Conservation (phyloP, 495 filamentous ascomycete genomes). For the Penicillium coprophilum region DNA sequence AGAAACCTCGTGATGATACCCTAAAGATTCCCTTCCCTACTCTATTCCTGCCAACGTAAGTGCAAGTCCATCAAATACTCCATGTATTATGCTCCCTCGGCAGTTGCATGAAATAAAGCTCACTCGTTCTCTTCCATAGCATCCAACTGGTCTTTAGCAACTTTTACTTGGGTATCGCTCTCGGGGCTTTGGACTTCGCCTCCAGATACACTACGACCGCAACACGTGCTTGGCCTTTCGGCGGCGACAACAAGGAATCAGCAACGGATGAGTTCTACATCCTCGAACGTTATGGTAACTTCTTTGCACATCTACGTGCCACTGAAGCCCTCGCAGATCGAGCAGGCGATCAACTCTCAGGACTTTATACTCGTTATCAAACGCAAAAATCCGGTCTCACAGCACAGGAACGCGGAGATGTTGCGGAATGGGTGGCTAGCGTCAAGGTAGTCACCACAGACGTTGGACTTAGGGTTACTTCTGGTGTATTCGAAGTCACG, state of each 20-base stretch:
- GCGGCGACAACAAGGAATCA: conserved; percentile 52
- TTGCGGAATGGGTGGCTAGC: conserved; percentile 59
- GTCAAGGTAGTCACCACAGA: conserved; percentile 61
- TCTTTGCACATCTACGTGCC: conserved; percentile 57
- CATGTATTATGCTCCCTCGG: neutral
- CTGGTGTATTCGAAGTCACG: conserved; percentile 59
- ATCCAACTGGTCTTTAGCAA: conserved; percentile 63
- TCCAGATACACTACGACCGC: conserved; percentile 48
- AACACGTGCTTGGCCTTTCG: conserved; percentile 61
- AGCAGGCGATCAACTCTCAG: conserved; percentile 45
- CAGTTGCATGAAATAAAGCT: neutral
- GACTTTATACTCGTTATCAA: conserved; percentile 40
- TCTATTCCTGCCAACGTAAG: conserved; percentile 57
- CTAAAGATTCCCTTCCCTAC: conserved; percentile 50
- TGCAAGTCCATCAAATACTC: neutral
- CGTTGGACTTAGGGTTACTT: conserved; percentile 52
- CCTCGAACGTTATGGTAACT: conserved; percentile 59
- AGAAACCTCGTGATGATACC: conserved; percentile 44
- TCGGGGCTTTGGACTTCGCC: conserved; percentile 51
- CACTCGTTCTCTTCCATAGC: conserved; percentile 8
- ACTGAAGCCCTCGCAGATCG: conserved; percentile 55
- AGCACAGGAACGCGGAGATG: conserved; percentile 49
- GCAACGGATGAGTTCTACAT: conserved; percentile 63
- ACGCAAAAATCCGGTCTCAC: conserved; percentile 40
- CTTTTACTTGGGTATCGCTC: conserved; percentile 61